A percentile compares a stretch with the other conserved stretches of the same genome.
Conservation (phyloP, 495 filamentous ascomycete genomes). For the Annulohypoxylon moriforme region DNA sequence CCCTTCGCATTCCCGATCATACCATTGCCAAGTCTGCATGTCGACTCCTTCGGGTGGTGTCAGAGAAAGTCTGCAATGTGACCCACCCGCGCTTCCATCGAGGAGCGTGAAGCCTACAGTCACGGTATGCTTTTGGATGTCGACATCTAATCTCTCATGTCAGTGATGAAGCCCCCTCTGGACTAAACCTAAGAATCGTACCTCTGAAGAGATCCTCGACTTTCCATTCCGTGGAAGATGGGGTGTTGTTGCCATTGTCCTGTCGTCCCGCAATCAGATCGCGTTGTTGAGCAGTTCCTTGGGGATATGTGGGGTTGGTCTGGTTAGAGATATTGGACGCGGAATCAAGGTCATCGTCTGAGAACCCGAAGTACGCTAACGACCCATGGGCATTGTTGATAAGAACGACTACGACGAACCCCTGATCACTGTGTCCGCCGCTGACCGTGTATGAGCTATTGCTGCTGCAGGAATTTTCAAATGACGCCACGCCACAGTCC, state of each 20-base stretch:
- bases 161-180: not conserved
- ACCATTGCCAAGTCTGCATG: conserved; percentile 31
- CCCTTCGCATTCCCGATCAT: conserved; percentile 24
- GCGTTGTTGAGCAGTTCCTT: not conserved
- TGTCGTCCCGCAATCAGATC: not conserved
- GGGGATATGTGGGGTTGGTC: not conserved
- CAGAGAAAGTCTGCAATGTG: conserved; percentile 22
- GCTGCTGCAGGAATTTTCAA: conserved; percentile 24
- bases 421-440: conserved; percentile 39
- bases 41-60: conserved; percentile 20
- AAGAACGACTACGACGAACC: conserved; percentile 44
- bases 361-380: conserved; percentile 46
- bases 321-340: conserved; percentile 19
- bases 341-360: conserved; percentile 32
- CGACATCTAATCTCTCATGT: conserved; percentile 21
- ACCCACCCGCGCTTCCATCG: not conserved
- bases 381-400: conserved; percentile 13
- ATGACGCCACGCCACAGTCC: conserved; percentile 33
- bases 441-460: conserved; percentile 29
- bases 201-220: conserved; percentile 28
- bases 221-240: conserved; percentile 12
- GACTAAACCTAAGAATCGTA: not conserved
- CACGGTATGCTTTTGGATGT: conserved; percentile 10
- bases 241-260: not conserved
- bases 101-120: conserved; percentile 25